Base-by-base conservation (phyloP, 2,329 filamentous ascomycete species). In the Clarireedia sp. region DNA sequence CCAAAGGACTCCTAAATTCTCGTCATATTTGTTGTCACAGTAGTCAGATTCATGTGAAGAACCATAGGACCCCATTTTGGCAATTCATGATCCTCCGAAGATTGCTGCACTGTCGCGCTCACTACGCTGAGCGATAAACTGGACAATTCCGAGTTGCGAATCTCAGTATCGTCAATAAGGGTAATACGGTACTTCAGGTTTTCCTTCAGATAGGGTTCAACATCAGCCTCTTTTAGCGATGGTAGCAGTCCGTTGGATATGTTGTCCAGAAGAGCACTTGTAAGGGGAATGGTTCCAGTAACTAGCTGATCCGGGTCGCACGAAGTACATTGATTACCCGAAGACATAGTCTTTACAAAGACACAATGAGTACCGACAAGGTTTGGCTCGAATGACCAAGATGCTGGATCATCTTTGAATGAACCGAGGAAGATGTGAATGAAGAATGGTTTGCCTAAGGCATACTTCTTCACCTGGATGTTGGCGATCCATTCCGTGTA, bases 351-450 rank as follows among this genome's bases (percentile, higher is more conserved):
- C 36, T 66, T 68, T 17, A 69, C 66, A 56, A 78, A 74, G 2
- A 76, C 67, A 14, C 51, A 59, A 36, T 69, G 66, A 1, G 64
- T 61, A 2, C 66, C 67, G 8, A 64, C 64, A 0, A 68, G 56
- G 37, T 64, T 66, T 1, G 64, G 57, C 19, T 67, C 64, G 44
- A 64, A 63, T 1, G 61, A 56, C 67, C 67, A 68, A 3, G 50
- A 51, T 2, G 45, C 54, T 3, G 64, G 60, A 19, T 67, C 60
- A 1, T 55, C 21, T 10, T 54, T 55, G 46, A 64, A 63, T 2
- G 55, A 26, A 5, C 83, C 87, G 1, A 90, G 66, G 70, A 90
- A 91, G 57, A 91, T 73, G 65, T 85, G 80, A 19, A 92, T 73
- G 53, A 75, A 76, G 64, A 85, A 89, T 0, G 84, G 81, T 1